Evolutionary conservation across 768 basidiomycete genomes (phyloP), one percentile per base, ranked within the genome.

Genomic region (Infundibulicybe gibba): DNA sequence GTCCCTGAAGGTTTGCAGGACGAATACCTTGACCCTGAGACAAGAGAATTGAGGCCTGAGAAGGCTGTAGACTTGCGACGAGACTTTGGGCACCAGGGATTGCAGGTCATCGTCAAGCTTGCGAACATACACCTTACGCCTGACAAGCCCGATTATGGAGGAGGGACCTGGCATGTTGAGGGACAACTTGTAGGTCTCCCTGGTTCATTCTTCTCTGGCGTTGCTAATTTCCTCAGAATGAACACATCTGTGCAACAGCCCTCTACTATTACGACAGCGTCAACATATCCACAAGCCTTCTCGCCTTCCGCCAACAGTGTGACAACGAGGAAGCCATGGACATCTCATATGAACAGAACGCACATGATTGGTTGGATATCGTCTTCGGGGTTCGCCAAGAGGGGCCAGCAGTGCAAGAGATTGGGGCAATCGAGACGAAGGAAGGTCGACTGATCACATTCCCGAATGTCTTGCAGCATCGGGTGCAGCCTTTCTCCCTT

Each of bases 391-490:
- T 54, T 25, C 39, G 51, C 15, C 57, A 59, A 6, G 45, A 56
- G 17, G 61, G 47, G 2, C 46, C 60, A 12, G 49, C 51, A 0
- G 48, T 69, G 1, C 63, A 69, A 49, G 42, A 61, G 11, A 40
- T 70, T 6, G 73, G 73, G 0, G 40, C 54, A 0, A 55, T 75
- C 12, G 54, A 59, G 9, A 68, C 72, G 5, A 54, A 54, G 1
- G 61, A 66, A 43, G 67, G 66, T 1, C 61, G 73, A 6, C 55
- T 66, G 12, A 50, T 74, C 35, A 66, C 65, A 0, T 75, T 72
- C 53, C 73, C 72, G 1, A 75, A 74, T 49, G 54, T 70, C 42
- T 59, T 68, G 25, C 72, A 72, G 45, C 71, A 75, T 49, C 63
- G 56, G 17, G 68, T 75, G 3, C 49, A 51, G 31, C 61, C 70